Base-by-base conservation (phyloP, 805 yeast genomes). In the Wickerhamiella alocasiicola region DNA sequence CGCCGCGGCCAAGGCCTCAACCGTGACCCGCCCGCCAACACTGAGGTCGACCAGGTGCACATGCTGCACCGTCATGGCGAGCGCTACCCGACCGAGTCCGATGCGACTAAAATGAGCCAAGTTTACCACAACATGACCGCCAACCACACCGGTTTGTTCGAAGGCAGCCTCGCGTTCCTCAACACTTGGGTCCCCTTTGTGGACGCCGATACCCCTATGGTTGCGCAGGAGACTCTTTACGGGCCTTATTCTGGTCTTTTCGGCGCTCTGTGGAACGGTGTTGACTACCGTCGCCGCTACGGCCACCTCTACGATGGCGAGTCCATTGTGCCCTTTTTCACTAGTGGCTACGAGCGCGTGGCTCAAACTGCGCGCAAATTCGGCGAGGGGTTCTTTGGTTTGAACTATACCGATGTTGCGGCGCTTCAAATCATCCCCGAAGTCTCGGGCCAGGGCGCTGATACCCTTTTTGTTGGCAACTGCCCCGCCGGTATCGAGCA, bases 21-120 rank as follows among this genome's bases (percentile, higher is more conserved):
- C 34, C 62, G 71, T 31, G 72, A 69, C 16, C 57, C 69, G 1
- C 81, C 81, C 12, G 55, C 49, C 1, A 65, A 64, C 26, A 72
- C 78, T 53, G 49, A 56, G 0, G 62, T 73, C 34, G 73, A 71
- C 45, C 79, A 74, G 52, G 78, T 72, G 6, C 70, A 69, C 47
- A 52, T 68, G 48, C 49, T 68, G 27, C 60, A 65, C 43, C 66
- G 81, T 47, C 81, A 75, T 46, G 80, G 79, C 12, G 81, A 73
- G 52, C 62, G 81, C 39, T 74, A 61, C 53, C 76, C 72, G 11
- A 60, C 62, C 9, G 25, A 19, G 13, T 19, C 34, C 20, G 45
- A 27, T 35, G 44, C 39, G 41, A 19, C 37, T 33, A 6, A 17
- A 12, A 42, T 39, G 39, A 28, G 45, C 35, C 23, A 29, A 5